These are phyloP conservation scores for Coprinellus aureogranulatus DNA, from an alignment of 768 basidiomycete genomes.

Conservation along the genomic window DNA sequence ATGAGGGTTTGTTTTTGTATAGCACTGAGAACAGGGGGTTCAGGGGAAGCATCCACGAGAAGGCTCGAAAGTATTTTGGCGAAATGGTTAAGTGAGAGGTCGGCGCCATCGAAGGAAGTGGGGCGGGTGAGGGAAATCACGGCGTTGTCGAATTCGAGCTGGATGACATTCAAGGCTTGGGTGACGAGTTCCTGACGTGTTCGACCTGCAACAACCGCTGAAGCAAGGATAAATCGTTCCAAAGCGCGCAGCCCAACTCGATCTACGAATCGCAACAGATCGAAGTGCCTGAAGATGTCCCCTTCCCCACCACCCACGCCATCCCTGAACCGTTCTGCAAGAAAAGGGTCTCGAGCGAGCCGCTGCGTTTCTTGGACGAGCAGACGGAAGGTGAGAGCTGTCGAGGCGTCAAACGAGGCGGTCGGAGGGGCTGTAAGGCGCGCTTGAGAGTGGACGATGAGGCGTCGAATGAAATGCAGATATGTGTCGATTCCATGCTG, in stretches of 20 bases:
- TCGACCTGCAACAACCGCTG: conserved; percentile 67
- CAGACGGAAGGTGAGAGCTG: conserved; percentile 77
- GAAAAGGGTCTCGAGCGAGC: conserved; percentile 84
- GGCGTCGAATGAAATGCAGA: conserved; percentile 94
- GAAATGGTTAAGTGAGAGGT: conserved; percentile 70
- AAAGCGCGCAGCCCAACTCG: conserved; percentile 77
- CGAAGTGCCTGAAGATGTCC: conserved; percentile 78
- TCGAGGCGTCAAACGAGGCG: conserved; percentile 64
- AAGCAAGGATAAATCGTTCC: conserved; percentile 74
- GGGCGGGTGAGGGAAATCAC: conserved; percentile 72
- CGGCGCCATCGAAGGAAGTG: conserved; percentile 79
- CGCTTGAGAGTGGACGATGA: conserved; percentile 83
- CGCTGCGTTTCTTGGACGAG: conserved; percentile 86
- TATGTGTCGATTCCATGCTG: conserved; percentile 97
- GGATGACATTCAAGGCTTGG: conserved; percentile 70
- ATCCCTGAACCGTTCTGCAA: conserved; percentile 88
- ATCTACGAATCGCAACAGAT: conserved; percentile 79
- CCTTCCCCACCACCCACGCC: conserved; percentile 87
- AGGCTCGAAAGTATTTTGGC: conserved; percentile 80
- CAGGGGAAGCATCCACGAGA: conserved; percentile 66
- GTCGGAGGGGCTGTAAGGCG: conserved; percentile 61
- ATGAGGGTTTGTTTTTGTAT: conserved; percentile 75
- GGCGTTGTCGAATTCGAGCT: conserved; percentile 77
- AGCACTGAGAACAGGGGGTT: conserved; percentile 68
- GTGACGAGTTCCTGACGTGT: conserved; percentile 53